A percentile compares a stretch with the other conserved stretches of the same genome.
These are phyloP conservation scores for Tulasnella sp. DNA, from an alignment of 768 basidiomycete species.

Conservation along the genomic window DNA sequence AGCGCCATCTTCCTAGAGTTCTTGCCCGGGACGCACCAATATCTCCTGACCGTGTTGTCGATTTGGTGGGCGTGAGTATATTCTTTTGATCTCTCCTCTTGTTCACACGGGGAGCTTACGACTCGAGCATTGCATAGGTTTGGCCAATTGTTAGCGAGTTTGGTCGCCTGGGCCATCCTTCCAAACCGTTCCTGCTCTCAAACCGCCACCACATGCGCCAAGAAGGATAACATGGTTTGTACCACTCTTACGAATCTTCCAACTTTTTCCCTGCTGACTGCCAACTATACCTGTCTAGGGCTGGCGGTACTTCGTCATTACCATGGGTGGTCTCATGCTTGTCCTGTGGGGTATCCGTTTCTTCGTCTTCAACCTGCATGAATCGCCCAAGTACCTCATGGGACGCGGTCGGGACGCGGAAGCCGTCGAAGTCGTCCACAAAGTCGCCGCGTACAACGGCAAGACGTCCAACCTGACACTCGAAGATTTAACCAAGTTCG, in stretches of 20 bases:
- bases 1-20: slow-evolving; percentile 75
- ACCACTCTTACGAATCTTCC: too few species aligned
- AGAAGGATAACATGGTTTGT: slow-evolving; percentile 51
- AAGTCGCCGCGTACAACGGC: slow-evolving; percentile 59
- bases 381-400: slow-evolving; percentile 70
- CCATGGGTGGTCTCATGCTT: slow-evolving; percentile 68
- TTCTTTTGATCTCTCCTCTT: background rate
- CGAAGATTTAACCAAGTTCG: slow-evolving; percentile 43
- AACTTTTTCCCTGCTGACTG: background rate
- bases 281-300: slow-evolving; percentile 39
- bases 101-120: background rate
- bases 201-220: slow-evolving; percentile 41
- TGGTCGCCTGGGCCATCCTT: slow-evolving; percentile 70
- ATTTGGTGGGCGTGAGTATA: slow-evolving; percentile 63
- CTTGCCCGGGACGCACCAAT: slow-evolving; percentile 67
- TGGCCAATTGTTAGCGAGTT: slow-evolving; percentile 60
- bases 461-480: slow-evolving; percentile 47
- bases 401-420: slow-evolving; percentile 58
- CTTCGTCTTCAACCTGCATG: slow-evolving; percentile 61
- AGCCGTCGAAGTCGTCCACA: slow-evolving; percentile 59
- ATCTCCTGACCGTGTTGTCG: slow-evolving; percentile 67
- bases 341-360: slow-evolving; percentile 58
- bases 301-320: slow-evolving; percentile 75
- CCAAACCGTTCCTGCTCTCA: slow-evolving; percentile 59
- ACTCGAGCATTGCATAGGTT: slow-evolving; percentile 33